A percentile compares a stretch with the other conserved stretches of the same genome.
Conservation (phyloP, 108 stramenopile species). For the Nitzschia inconspicua region DNA sequence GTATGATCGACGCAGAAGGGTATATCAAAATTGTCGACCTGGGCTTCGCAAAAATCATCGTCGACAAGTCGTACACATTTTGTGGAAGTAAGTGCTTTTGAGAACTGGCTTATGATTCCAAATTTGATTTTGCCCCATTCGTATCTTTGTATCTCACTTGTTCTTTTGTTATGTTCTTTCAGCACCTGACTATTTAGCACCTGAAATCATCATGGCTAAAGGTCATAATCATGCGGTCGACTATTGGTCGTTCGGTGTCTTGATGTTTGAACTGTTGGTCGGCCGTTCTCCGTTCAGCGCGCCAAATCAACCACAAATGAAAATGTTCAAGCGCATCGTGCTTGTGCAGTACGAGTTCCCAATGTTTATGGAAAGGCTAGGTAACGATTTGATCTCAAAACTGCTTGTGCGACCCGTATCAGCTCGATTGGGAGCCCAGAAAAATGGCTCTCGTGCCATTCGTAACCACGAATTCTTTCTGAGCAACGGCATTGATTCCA, state of each 20-base stretch:
- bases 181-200: constrained; percentile 31
- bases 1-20: constrained; percentile 64
- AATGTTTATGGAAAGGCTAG: constrained; percentile 4
- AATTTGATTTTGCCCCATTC: not conserved
- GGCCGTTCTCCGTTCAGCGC: constrained; percentile 60
- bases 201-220: constrained; percentile 32
- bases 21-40: constrained; percentile 82
- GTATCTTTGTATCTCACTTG: not conserved
- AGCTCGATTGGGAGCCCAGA: constrained; percentile 50
- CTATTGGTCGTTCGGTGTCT: constrained; percentile 91
- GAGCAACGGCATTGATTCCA: constrained; percentile 42
- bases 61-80: constrained; percentile 74
- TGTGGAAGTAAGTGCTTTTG: constrained; percentile 61
- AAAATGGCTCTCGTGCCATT: constrained; percentile 54
- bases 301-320: constrained; percentile 41
- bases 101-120: not conserved
- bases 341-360: constrained; percentile 44
- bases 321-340: constrained; percentile 63
- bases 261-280: constrained; percentile 85
- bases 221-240: constrained; percentile 94
- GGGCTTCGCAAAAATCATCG: constrained; percentile 42
- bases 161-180: not conserved
- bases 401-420: constrained; percentile 44
- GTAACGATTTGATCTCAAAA: constrained; percentile 44
- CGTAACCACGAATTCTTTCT: constrained; percentile 60